Percentiles rank a stretch among this genome's conserved stretches.
Conservation (phyloP, 768 basidiomycete genomes). For the Boletus vermiculosoides region DNA sequence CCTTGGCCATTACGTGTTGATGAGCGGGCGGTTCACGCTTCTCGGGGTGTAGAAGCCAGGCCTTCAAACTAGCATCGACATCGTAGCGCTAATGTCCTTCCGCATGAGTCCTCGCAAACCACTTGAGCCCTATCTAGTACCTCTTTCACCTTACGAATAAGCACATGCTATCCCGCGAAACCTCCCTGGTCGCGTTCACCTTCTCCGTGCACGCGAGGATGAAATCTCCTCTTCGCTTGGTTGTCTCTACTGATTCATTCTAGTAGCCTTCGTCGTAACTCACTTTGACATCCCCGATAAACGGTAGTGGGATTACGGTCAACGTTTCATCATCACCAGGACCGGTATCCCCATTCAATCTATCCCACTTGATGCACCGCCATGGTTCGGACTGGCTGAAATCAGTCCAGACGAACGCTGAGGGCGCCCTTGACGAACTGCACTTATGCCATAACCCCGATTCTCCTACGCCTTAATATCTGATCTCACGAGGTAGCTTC, state of each 20-base stretch:
- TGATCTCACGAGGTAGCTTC: not conserved
- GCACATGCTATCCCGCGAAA: slow-evolving; percentile 25
- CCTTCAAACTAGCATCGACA: no score
- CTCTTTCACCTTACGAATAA: slow-evolving; percentile 15
- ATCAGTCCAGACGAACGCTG: not conserved
- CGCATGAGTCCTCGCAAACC: no score
- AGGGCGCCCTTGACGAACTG: not conserved
- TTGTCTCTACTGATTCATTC: slow-evolving; percentile 35
- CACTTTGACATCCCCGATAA: slow-evolving; percentile 29
- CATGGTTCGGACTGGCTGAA: not conserved
- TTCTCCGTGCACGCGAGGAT: slow-evolving; percentile 34
- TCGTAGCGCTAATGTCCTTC: no score
- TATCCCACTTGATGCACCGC: not conserved
- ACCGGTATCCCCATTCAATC: not conserved
- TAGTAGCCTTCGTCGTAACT: slow-evolving; percentile 35
- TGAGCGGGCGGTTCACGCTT: no score
- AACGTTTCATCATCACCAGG: not conserved
- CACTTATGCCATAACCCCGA: not conserved
- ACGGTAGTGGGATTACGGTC: slow-evolving; percentile 34
- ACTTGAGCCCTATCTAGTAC: no score
- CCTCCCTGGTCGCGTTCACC: slow-evolving; percentile 29
- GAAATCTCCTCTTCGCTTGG: slow-evolving; percentile 25
- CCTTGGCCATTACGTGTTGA: no score
- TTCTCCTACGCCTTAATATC: not conserved
- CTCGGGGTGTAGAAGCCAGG: no score